Evolutionary conservation across 768 basidiomycete species (phyloP), one percentile per base, ranked within the genome.

Genomic region (Macrolepiota albuminosa): DNA sequence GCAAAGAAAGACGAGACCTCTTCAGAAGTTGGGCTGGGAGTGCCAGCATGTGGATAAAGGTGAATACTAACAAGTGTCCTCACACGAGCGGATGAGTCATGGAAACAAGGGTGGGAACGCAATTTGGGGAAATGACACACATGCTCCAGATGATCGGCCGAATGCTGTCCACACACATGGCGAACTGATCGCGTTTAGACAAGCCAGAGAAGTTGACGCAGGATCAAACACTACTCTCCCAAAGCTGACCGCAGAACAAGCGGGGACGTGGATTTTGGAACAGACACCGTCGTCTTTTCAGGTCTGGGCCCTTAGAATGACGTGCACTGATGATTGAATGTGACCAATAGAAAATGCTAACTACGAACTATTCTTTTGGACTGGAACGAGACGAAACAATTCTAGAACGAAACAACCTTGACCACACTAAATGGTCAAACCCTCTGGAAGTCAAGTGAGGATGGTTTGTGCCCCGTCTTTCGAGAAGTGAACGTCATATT

Each of bases 1-100:
- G 93, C 42, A 86, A 82, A 47, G 97, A 99, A 71, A 83, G 96
- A 0, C 91, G 91, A 60, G 86, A 84, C 54, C 79, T 99, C 11
- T 98, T 99, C 78, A 81, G 93, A 33, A 91, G 88, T 68, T 99
- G 96, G 96, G 93, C 93, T 7, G 95, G 95, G 36, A 89, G 92
- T 63, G 93, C 90, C 26, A 91, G 91, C 64, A 83, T 95, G 85
- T 95, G 94, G 94, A 83, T 95, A 61, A 96, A 95, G 83, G 91
- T 85, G 69, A n/a, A n/a, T 33, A 55, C 24, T 13, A 18, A 46
- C 26, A n/a, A 54, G 50, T 21, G 14, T 26, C 5, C 26, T 42
- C 5, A 29, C 9, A 39, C n/a, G 14, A 33, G 21, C 11, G 16
- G 24, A 50, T 50, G 34, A 39, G 29, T 48, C 18, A 56, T 26